Conservation (phyloP, 1,139 yeast species). For the Arxiozyma bovina region DNA sequence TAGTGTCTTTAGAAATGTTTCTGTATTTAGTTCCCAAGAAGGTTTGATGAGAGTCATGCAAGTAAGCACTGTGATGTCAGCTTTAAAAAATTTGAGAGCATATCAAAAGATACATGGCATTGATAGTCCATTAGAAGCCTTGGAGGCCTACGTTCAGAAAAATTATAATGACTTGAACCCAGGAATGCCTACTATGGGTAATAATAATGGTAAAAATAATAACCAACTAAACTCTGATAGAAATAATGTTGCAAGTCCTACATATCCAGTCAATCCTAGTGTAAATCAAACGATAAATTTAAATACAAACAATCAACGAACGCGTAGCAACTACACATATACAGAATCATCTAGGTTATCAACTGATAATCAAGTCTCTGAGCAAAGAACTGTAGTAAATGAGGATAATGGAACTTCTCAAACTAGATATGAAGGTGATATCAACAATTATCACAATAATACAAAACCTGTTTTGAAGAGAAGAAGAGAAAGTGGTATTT, state of each 20-base stretch:
- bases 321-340: not conserved
- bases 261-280: not conserved
- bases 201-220: not conserved
- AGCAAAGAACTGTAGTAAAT: not conserved
- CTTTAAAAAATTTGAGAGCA: conserved; percentile 39
- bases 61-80: conserved; percentile 68
- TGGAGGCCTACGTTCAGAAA: conserved; percentile 7
- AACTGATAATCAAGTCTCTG: not conserved
- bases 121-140: conserved; percentile 22
- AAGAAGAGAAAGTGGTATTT: conserved; percentile 17
- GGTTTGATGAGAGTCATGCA: conserved; percentile 62
- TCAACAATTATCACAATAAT: not conserved
- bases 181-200: not conserved
- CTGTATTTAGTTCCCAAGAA: conserved; percentile 54
- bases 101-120: conserved; percentile 19
- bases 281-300: not conserved
- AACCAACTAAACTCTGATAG: not conserved
- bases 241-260: not conserved
- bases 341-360: not conserved
- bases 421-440: not conserved
- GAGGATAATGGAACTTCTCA: not conserved
- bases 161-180: not conserved
- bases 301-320: not conserved
- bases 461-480: conserved; percentile 8
- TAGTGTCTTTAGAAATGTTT: conserved; percentile 35